Evolutionary conservation across 2,329 filamentous ascomycete genomes (phyloP).

Genomic region (Epichloe baconii): DNA sequence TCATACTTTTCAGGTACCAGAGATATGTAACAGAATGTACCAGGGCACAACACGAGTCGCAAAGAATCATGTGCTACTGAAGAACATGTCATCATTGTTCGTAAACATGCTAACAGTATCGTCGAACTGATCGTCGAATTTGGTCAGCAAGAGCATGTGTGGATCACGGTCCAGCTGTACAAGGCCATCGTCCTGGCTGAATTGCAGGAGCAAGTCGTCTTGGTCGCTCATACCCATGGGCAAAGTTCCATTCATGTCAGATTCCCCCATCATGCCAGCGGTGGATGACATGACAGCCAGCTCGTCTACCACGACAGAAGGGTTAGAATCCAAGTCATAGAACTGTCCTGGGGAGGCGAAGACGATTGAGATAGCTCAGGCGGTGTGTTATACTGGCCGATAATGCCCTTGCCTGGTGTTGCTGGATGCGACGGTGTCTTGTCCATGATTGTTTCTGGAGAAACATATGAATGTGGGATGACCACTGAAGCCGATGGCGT

Average conservation of each 20-base stretch:
- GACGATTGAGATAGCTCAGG: slow-evolving; percentile 49
- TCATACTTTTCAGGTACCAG: slow-evolving; percentile 1
- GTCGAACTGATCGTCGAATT: slow-evolving; percentile 42
- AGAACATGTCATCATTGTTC: slow-evolving; percentile 39
- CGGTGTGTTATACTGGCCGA: slow-evolving; percentile 42
- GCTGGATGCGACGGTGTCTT: slow-evolving; percentile 23
- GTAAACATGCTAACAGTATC: slow-evolving; percentile 37
- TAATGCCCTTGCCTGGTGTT: slow-evolving; percentile 37
- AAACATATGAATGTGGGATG: slow-evolving; percentile 31
- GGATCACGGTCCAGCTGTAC: slow-evolving; percentile 32
- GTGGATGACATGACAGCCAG: slow-evolving; percentile 17
- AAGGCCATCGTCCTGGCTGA: slow-evolving; percentile 29
- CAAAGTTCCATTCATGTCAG: slow-evolving; percentile 20
- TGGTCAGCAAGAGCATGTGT: slow-evolving; percentile 36
- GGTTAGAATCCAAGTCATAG: slow-evolving; percentile 33
- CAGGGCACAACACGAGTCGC: not conserved
- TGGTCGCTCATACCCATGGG: slow-evolving; percentile 22
- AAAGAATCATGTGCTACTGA: slow-evolving; percentile 22
- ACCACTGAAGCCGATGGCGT: slow-evolving; percentile 27
- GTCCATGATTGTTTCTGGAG: slow-evolving; percentile 32
- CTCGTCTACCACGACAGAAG: slow-evolving; percentile 18
- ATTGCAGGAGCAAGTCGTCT: slow-evolving; percentile 31
- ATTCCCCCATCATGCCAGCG: slow-evolving; percentile 20
- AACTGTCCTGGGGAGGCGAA: slow-evolving; percentile 34
- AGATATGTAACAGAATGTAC: slow-evolving; percentile 1